A percentile compares a stretch with the other conserved stretches of the same genome.
These are phyloP conservation scores for Chiua virens DNA, from an alignment of 768 basidiomycete genomes.

Conservation along the genomic window DNA sequence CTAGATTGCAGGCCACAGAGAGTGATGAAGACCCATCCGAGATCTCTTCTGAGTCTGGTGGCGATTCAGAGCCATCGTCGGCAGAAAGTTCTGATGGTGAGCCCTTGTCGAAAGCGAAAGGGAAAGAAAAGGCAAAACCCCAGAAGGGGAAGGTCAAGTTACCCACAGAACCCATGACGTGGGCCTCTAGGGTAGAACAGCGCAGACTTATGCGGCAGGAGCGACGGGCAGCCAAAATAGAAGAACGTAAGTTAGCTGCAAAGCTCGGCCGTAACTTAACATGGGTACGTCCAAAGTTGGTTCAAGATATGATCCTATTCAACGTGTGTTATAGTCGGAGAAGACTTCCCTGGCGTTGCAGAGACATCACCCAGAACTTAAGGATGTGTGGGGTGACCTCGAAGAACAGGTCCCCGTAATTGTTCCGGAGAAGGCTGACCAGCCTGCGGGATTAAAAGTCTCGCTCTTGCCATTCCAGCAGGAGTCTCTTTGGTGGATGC, in stretches of 20 bases:
- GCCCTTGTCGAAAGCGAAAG: constrained; percentile 31
- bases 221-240: constrained; percentile 37
- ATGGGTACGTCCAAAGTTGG: constrained; percentile 43
- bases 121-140: constrained; percentile 29
- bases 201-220: constrained; percentile 20
- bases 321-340: constrained; percentile 56
- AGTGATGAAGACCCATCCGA: constrained; percentile 14
- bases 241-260: constrained; percentile 48
- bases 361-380: constrained; percentile 76
- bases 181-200: constrained; percentile 8
- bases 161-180: not conserved
- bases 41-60: constrained; percentile 2
- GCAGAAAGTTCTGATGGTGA: constrained; percentile 17
- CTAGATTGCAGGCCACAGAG: constrained; percentile 39
- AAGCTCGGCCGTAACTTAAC: constrained; percentile 77
- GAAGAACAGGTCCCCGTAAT: constrained; percentile 59
- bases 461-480: constrained; percentile 91
- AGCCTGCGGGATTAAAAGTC: constrained; percentile 82
- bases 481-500: constrained; percentile 96
- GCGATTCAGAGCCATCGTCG: constrained; percentile 9
- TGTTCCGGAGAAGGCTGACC: constrained; percentile 67
- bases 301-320: not conserved
- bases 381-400: constrained; percentile 86
- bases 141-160: constrained; percentile 11
- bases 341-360: constrained; percentile 61